Evolutionary conservation across 805 yeast species (phyloP).

Genomic region (Wickerhamiella dianesei): DNA sequence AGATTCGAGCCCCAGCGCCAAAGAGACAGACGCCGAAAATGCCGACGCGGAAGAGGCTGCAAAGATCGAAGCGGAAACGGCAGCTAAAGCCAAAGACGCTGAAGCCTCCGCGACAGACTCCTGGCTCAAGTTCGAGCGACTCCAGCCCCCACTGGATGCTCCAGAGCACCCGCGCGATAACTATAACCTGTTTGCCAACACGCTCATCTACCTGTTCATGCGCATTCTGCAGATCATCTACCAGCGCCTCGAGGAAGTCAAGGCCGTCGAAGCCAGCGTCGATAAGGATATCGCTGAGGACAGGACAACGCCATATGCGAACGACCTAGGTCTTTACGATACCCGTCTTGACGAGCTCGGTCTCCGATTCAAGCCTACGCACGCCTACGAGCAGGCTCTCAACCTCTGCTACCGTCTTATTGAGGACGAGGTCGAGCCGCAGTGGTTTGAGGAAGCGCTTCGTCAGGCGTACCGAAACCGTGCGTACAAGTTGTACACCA

Average conservation of each 20-base stretch:
- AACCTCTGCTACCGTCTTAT: conserved; percentile 60
- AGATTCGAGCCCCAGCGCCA: background rate
- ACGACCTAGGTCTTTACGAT: conserved; percentile 68
- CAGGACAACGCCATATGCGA: conserved; percentile 49
- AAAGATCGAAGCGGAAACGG: conserved; percentile 9
- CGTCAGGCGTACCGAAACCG: conserved; percentile 91
- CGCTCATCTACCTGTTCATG: conserved; percentile 78
- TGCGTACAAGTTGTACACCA: conserved; percentile 83
- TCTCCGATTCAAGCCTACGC: conserved; percentile 37
- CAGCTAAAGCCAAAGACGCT: conserved; percentile 18
- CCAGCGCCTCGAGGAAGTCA: conserved; percentile 66
- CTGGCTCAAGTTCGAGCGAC: conserved; percentile 20
- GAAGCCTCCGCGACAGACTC: conserved; percentile 9
- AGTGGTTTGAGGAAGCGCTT: conserved; percentile 86
- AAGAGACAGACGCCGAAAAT: conserved; percentile 2
- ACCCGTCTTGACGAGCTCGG: conserved; percentile 74
- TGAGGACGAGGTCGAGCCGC: conserved; percentile 85
- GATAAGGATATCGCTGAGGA: conserved; percentile 50
- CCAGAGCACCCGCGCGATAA: conserved; percentile 27
- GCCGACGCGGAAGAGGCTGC: conserved; percentile 6
- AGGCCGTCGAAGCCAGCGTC: conserved; percentile 54
- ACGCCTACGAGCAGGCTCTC: conserved; percentile 59
- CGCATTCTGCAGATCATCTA: conserved; percentile 73
- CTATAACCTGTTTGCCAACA: conserved; percentile 74
- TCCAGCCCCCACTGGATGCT: conserved; percentile 15